Conservation (phyloP, 352 stramenopile species). For the Globisporangium apiculatum region DNA sequence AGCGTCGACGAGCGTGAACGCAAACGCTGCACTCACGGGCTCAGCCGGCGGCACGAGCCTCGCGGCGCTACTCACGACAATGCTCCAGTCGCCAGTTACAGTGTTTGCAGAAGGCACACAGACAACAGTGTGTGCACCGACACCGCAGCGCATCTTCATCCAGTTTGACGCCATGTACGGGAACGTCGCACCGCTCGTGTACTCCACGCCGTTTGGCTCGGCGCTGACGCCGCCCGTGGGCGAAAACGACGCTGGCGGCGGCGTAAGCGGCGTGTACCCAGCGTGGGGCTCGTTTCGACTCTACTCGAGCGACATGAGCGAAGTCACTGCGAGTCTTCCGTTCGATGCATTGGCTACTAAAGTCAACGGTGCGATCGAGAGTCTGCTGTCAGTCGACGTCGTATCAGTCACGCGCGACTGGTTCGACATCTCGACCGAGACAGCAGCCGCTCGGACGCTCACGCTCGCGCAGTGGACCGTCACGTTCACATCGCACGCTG, state of each 20-base stretch:
- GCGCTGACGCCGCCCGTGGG: constrained; percentile 23
- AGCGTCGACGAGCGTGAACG: constrained; percentile 26
- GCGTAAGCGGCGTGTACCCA: constrained; percentile 72
- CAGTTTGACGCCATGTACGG: constrained; percentile 58
- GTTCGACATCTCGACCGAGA: constrained; percentile 51
- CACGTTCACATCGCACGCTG: constrained; percentile 48
- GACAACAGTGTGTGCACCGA: constrained; percentile 39
- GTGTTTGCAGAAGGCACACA: constrained; percentile 33
- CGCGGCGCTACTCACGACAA: constrained; percentile 14
- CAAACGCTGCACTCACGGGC: constrained; percentile 35
- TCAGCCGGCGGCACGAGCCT: constrained; percentile 20
- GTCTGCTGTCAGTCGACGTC: constrained; percentile 66
- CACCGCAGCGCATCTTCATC: constrained; percentile 60
- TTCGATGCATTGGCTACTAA: constrained; percentile 51
- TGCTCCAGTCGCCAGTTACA: constrained; percentile 32
- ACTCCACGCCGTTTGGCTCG: constrained; percentile 19
- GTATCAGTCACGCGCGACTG: constrained; percentile 74
- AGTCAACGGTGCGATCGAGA: constrained; percentile 69
- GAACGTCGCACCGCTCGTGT: constrained; percentile 47
- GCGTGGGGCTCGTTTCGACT: constrained; percentile 85
- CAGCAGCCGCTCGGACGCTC: constrained; percentile 17
- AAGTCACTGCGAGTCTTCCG: constrained; percentile 43
- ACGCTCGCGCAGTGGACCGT: constrained; percentile 70
- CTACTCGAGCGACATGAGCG: constrained; percentile 27
- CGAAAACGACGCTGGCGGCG: constrained; percentile 45